Percentiles rank a stretch among this genome's conserved stretches.
phyloP scores from a whole-genome alignment of 2,329 filamentous ascomycete species.

The Ampelomyces quisqualis region DNA sequence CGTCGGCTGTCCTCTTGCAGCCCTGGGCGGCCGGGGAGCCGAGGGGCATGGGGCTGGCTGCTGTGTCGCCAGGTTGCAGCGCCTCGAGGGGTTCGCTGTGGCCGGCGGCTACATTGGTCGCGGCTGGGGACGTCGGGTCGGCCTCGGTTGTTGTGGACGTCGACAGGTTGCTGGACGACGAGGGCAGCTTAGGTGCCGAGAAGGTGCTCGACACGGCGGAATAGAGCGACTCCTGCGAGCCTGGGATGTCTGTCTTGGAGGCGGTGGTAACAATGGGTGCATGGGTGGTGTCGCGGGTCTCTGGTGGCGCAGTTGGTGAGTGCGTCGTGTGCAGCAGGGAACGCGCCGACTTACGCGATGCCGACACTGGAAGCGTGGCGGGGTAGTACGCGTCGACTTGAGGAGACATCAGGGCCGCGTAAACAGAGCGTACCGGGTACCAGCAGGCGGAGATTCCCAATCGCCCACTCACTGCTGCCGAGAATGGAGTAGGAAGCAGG shows the following conservation, averaged over 20 bases:
- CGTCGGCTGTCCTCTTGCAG: constrained; percentile 76
- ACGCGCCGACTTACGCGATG: constrained; percentile 21
- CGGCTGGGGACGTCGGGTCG: constrained; percentile 30
- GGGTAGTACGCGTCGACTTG: constrained; percentile 17
- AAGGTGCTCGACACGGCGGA: constrained; percentile 40
- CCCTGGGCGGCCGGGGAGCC: constrained; percentile 48
- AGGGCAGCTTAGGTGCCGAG: constrained; percentile 34
- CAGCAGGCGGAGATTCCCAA: constrained; percentile 5
- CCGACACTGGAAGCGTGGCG: constrained; percentile 11
- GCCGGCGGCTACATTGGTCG: constrained; percentile 24
- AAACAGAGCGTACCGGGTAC: neutral
- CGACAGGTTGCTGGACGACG: constrained; percentile 39
- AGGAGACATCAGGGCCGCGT: constrained; percentile 8
- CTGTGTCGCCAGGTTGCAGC: constrained; percentile 30
- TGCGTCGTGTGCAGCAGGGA: constrained; percentile 13
- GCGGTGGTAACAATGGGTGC: constrained; percentile 13
- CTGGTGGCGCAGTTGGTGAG: constrained; percentile 25
- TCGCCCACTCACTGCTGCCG: neutral
- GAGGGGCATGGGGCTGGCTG: constrained; percentile 46
- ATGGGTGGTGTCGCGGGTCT: constrained; percentile 14
- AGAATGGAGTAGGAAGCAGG: neutral
- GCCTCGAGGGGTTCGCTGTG: constrained; percentile 49
- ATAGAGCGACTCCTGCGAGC: constrained; percentile 39
- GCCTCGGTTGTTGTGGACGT: constrained; percentile 30
- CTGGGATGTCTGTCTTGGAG: constrained; percentile 17